Percentiles rank a stretch among this genome's conserved stretches.
phyloP scores from a whole-genome alignment of 2,329 filamentous ascomycete species.

The Sporothrix schenckii region DNA sequence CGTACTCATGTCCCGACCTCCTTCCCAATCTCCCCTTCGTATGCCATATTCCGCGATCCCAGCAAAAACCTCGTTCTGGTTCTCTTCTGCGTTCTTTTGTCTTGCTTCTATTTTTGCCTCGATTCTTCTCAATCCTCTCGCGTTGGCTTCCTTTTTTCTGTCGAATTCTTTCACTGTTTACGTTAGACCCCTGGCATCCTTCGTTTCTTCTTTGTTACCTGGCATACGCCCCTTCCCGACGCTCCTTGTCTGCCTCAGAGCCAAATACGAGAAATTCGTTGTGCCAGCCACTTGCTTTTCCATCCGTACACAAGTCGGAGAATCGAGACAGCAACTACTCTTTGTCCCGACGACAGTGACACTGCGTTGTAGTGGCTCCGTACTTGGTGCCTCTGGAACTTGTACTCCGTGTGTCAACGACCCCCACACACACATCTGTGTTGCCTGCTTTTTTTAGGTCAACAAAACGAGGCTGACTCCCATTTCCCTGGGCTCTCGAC shows the following conservation, averaged over 20 bases:
- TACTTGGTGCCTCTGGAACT: constrained; percentile 21
- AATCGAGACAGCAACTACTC: not conserved
- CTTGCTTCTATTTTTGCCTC: constrained; percentile 14
- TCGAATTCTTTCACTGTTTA: constrained; percentile 43
- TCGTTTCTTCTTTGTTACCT: constrained; percentile 1
- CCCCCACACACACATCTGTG: constrained; percentile 4
- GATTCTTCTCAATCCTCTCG: not conserved
- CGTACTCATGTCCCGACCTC: not conserved
- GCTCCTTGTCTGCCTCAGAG: constrained; percentile 20
- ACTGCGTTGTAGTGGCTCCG: not conserved
- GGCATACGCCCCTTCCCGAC: not conserved
- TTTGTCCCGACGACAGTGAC: constrained; percentile 22
- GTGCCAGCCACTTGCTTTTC: constrained; percentile 28
- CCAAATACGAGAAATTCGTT: constrained; percentile 27
- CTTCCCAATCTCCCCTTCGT: constrained; percentile 2
- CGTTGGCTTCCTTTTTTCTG: not conserved
- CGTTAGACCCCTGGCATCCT: not conserved
- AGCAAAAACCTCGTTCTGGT: not conserved
- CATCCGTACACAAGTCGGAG: not conserved
- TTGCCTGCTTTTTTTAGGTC: constrained; percentile 6
- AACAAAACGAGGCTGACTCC: constrained; percentile 18
- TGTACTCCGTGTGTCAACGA: constrained; percentile 9
- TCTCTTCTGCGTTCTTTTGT: not conserved
- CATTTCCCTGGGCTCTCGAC: not conserved
- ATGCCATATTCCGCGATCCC: not conserved